phyloP scores from a whole-genome alignment of 106 monocot species.

The Cymbidium sinense region DNA sequence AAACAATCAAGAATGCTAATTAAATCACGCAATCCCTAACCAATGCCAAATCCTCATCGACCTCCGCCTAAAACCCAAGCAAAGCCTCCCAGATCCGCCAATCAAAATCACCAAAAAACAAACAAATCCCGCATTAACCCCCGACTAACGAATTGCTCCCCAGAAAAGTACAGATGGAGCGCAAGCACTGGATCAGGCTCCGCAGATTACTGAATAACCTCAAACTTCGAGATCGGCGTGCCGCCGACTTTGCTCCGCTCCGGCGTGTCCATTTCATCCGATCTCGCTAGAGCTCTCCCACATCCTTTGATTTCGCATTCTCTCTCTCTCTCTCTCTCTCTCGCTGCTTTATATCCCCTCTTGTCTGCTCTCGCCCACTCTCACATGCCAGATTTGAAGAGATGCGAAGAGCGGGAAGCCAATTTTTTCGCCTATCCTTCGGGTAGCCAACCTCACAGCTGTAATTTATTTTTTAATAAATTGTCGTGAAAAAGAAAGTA shows the following conservation, averaged over 20 bases:
- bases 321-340: not conserved
- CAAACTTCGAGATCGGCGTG: conserved; percentile 20
- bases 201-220: not conserved
- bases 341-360: not conserved
- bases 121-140: not conserved
- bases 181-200: not conserved
- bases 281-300: conserved; percentile 4
- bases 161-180: not conserved
- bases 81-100: not conserved
- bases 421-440: not conserved
- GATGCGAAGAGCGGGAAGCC: conserved; percentile 1
- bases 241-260: conserved; percentile 18
- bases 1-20: not conserved
- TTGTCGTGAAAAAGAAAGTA: not conserved
- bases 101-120: not conserved
- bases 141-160: not conserved
- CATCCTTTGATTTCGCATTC: not conserved
- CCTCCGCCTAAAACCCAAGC: not conserved
- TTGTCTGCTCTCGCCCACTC: not conserved
- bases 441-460: not conserved
- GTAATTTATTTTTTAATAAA: conserved; percentile 1
- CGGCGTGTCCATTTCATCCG: conserved; percentile 18
- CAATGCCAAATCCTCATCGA: not conserved
- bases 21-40: not conserved
- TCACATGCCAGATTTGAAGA: conserved; percentile 2